A percentile compares a stretch with the other conserved stretches of the same genome.
phyloP scores from a whole-genome alignment of 345 rosid species.

The Camelina hispida region DNA sequence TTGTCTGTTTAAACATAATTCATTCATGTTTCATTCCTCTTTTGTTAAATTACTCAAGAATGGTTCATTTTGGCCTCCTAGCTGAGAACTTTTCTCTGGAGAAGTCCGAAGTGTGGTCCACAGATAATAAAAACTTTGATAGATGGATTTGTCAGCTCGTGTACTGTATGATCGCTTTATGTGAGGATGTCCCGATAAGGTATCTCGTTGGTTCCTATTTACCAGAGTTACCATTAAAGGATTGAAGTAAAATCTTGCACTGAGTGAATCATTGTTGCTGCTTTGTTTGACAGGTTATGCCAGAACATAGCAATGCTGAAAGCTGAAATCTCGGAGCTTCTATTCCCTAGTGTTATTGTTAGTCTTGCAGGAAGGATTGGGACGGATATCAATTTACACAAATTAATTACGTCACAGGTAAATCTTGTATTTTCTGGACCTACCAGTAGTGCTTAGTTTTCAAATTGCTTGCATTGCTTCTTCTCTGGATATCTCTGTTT shows the following conservation, averaged over 20 bases:
- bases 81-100: slow-evolving; percentile 68
- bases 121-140: slow-evolving; percentile 72
- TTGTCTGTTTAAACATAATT: background rate
- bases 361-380: slow-evolving; percentile 73
- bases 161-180: slow-evolving; percentile 68
- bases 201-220: slow-evolving; percentile 38
- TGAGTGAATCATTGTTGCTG: slow-evolving; percentile 26
- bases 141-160: slow-evolving; percentile 91
- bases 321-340: slow-evolving; percentile 90
- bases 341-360: slow-evolving; percentile 73
- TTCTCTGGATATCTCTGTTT: slow-evolving; percentile 23
- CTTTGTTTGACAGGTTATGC: slow-evolving; percentile 67
- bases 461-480: slow-evolving; percentile 13
- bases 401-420: slow-evolving; percentile 76
- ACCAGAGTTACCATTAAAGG: slow-evolving; percentile 11
- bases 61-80: slow-evolving; percentile 45
- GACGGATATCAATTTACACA: slow-evolving; percentile 54
- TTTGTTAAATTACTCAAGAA: slow-evolving; percentile 21
- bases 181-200: slow-evolving; percentile 84
- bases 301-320: slow-evolving; percentile 81
- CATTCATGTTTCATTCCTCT: slow-evolving; percentile 19
- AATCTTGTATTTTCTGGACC: slow-evolving; percentile 18
- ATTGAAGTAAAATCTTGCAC: slow-evolving; percentile 10
- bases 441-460: slow-evolving; percentile 1
- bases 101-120: slow-evolving; percentile 75